phyloP scores from a whole-genome alignment of 345 rosid genomes.

The Citrus reticulata region DNA sequence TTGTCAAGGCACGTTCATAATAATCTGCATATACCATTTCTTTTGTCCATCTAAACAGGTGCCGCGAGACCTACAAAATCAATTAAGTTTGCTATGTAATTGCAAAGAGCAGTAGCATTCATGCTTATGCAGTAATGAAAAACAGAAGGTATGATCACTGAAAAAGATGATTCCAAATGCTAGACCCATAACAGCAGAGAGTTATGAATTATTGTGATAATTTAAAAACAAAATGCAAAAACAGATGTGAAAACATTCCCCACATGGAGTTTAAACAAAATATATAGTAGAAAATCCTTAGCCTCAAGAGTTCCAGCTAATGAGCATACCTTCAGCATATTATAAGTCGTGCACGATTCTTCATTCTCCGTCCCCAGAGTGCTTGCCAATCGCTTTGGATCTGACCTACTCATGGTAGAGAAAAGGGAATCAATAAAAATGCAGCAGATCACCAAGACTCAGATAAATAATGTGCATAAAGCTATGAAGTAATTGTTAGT shows the following conservation, averaged over 20 bases:
- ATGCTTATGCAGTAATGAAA: neutral
- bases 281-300: neutral
- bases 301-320: neutral
- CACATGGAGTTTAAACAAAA: neutral
- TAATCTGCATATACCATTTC: slow-evolving; percentile 87
- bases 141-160: neutral
- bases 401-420: slow-evolving; percentile 46
- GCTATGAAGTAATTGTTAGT: neutral
- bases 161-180: neutral
- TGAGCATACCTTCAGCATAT: slow-evolving; percentile 76
- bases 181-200: neutral
- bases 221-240: neutral
- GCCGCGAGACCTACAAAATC: slow-evolving; percentile 67
- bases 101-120: neutral
- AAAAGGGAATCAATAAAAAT: neutral
- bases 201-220: neutral
- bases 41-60: slow-evolving; percentile 90
- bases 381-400: slow-evolving; percentile 77
- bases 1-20: slow-evolving; percentile 84
- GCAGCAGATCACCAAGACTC: neutral
- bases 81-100: neutral
- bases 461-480: neutral
- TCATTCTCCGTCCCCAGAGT: slow-evolving; percentile 63
- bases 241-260: neutral
- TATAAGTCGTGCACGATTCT: slow-evolving; percentile 93